These are phyloP conservation scores for Phaeosphaeriaceae sp. DNA, from an alignment of 2,329 filamentous ascomycete genomes.

Conservation along the genomic window DNA sequence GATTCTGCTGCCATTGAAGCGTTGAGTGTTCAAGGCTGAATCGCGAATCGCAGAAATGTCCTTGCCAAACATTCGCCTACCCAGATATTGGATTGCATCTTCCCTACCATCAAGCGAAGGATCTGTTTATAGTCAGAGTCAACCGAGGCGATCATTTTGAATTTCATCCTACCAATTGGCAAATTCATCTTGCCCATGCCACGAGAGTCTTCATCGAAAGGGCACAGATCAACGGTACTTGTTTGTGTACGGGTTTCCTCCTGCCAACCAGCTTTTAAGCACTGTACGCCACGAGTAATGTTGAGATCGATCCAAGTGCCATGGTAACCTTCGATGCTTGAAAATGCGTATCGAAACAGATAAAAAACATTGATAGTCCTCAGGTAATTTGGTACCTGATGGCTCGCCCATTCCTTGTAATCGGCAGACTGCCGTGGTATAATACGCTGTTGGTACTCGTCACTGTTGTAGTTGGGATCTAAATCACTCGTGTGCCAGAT, in stretches of 20 bases:
- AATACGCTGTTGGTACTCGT: not conserved
- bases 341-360: not conserved
- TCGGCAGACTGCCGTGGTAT: not conserved
- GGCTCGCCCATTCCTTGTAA: not conserved
- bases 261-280: not conserved
- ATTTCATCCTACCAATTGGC: no score
- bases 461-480: not conserved
- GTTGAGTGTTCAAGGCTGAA: not conserved
- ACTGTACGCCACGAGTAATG: not conserved
- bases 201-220: not conserved
- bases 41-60: not conserved
- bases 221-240: not conserved
- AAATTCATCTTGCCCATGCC: not conserved
- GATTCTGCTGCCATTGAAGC: not conserved
- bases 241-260: not conserved
- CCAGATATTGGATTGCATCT: no score
- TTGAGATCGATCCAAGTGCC: not conserved
- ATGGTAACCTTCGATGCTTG: not conserved
- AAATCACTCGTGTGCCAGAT: not conserved
- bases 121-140: no score
- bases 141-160: no score
- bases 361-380: not conserved
- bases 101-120: not conserved
- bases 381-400: not conserved
- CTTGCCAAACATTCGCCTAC: not conserved